These are phyloP conservation scores for Gastrolobium villosum DNA, from an alignment of 306 rosid genomes.

Conservation along the genomic window DNA sequence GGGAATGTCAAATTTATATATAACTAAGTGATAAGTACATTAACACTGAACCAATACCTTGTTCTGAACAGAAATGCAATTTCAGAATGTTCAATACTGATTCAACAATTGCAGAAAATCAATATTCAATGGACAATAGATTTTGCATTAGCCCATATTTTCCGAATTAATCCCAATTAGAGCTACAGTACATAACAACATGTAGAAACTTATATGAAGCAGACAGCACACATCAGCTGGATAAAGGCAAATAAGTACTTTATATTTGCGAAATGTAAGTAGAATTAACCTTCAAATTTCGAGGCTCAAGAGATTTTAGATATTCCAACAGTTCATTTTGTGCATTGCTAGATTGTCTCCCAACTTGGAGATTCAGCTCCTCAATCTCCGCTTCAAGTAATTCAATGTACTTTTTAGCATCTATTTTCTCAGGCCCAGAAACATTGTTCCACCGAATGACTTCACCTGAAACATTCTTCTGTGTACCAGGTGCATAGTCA, in stretches of 20 bases:
- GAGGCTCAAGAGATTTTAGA: constrained; percentile 97
- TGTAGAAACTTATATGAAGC: not conserved
- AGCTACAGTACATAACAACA: constrained; percentile 26
- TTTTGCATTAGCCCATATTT: constrained; percentile 1
- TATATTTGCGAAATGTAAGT: constrained; percentile 23
- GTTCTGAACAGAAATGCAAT: constrained; percentile 24
- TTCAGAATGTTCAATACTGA: constrained; percentile 26
- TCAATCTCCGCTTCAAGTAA: constrained; percentile 96
- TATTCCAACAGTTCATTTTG: constrained; percentile 92
- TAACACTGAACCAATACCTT: constrained; percentile 38
- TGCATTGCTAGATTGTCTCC: constrained; percentile 74
- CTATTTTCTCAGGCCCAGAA: constrained; percentile 87
- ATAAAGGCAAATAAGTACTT: constrained; percentile 24
- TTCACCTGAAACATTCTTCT: constrained; percentile 93
- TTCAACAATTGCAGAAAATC: constrained; percentile 33
- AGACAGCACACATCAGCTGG: constrained; percentile 28
- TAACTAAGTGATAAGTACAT: constrained; percentile 4
- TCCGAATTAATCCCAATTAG: constrained; percentile 31
- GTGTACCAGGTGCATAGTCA: constrained; percentile 95
- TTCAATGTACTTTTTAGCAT: constrained; percentile 95
- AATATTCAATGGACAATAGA: not conserved
- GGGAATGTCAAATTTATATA: constrained; percentile 31
- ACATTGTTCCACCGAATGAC: constrained; percentile 95
- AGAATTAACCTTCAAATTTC: constrained; percentile 78
- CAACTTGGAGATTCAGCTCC: constrained; percentile 91